phyloP scores from a whole-genome alignment of 2,329 filamentous ascomycete species.

The Aureobasidium namibiae region DNA sequence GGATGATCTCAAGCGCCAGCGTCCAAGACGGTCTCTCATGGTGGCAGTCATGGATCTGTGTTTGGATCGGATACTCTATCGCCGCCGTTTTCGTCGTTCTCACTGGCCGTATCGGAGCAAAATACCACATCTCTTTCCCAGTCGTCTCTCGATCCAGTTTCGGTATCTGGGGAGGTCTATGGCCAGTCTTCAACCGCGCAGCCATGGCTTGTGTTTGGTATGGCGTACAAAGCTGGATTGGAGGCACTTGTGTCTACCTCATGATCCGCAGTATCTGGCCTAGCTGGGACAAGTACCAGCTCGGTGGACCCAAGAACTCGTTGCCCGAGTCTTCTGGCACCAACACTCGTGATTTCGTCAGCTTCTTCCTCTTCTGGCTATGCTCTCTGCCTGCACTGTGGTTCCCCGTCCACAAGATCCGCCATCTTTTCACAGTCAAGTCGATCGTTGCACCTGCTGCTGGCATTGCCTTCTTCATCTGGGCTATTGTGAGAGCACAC shows the following conservation, averaged over 20 bases:
- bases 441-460: conserved; percentile 73
- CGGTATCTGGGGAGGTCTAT: conserved; percentile 80
- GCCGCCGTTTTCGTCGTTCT: conserved; percentile 65
- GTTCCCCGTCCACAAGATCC: conserved; percentile 82
- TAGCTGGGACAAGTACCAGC: conserved; percentile 33
- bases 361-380: conserved; percentile 83
- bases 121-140: conserved; percentile 84
- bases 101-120: conserved; percentile 76
- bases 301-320: conserved; percentile 50
- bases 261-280: conserved; percentile 85
- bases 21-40: conserved; percentile 60
- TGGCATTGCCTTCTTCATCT: conserved; percentile 77
- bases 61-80: conserved; percentile 65
- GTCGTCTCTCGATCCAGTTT: conserved; percentile 71
- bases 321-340: conserved; percentile 60
- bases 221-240: conserved; percentile 77
- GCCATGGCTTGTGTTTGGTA: conserved; percentile 86
- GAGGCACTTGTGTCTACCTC: conserved; percentile 60
- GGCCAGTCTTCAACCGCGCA: conserved; percentile 82
- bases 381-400: conserved; percentile 74
- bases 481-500: conserved; percentile 73
- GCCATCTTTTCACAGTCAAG: conserved; percentile 87
- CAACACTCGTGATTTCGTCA: conserved; percentile 64
- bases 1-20: conserved; percentile 66
- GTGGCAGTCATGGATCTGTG: conserved; percentile 41